Evolutionary conservation across 2,329 filamentous ascomycete genomes (phyloP), one percentile per base, ranked within the genome.

Genomic region (Paecilomyces variotii): DNA sequence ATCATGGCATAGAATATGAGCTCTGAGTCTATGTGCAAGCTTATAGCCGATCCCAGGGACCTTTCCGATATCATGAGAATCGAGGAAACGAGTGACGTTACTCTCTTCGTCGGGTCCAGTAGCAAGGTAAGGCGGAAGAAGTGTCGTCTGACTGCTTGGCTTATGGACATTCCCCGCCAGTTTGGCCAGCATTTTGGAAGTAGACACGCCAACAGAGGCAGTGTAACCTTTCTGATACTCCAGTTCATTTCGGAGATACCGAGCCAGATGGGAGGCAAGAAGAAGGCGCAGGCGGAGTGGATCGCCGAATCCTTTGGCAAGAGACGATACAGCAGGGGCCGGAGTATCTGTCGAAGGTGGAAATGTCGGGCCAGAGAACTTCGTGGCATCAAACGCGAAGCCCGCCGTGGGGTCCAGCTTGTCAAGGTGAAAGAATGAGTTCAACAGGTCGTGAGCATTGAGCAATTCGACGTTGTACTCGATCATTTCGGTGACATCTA

Each of bases 21-120:
- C 79, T 59, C 89, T 84, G 61, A 91, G 77, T 62, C 84, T 84
- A 61, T 87, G 83, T 0, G 87, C 84, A n/a, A 85, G 85, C 67
- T 89, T 95, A 75, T 84, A 88, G 2, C 93, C 94, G 53, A 97
- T 87, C 0, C 92, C 91, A 0, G 93, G 92, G 6, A 97, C 83
- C 65, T 89, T 87, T 49, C 90, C 86, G 55, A 97, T 84, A 59
- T 87, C 85, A 68, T 92, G 87, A 2, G 68, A 70, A 65, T 94
- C 90, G 65, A 97, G 80, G 68, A 97, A 97, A 0, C 72, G 70
- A 5, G 79, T 78, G 11, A 89, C 80, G 60, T 86, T 86, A 64
- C 76, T 79, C 28, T 72, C 65, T 1, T 61, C 39, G 4, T 57
- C 60, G 35, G 63, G 61, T 34, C 62, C 26, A 12, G 57, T 57